phyloP scores from a whole-genome alignment of 176 grass and related monocot species.

The Triticum dicoccoides region DNA sequence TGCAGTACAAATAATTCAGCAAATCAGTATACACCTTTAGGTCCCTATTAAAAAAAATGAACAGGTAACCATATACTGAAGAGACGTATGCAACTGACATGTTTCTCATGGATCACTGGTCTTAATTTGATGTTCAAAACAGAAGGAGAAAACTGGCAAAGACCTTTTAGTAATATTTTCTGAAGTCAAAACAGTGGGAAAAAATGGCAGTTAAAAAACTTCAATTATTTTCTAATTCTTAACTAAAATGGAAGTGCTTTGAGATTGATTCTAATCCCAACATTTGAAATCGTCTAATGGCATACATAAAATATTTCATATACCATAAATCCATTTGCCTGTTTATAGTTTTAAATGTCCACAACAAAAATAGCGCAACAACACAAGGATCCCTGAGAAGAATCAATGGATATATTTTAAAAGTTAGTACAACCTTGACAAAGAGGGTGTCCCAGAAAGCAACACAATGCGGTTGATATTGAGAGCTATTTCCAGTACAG shows the following conservation, averaged over 20 bases:
- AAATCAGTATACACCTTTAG: neutral
- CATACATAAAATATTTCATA: neutral
- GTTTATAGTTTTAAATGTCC: neutral
- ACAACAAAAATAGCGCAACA: neutral
- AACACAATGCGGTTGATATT: constrained; percentile 57
- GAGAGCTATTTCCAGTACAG: constrained; percentile 69
- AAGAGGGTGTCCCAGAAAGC: constrained; percentile 94
- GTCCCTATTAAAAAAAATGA: too few relatives aligned
- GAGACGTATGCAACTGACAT: neutral
- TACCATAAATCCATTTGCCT: constrained; percentile 11
- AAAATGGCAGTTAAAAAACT: constrained; percentile 4
- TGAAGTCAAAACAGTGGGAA: neutral
- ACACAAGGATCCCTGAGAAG: constrained; percentile 8
- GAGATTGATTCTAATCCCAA: constrained; percentile 6
- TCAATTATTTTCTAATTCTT: neutral
- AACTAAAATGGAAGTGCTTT: neutral
- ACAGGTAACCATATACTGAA: neutral
- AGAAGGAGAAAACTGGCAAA: neutral
- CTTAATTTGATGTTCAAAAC: neutral
- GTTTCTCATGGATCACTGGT: neutral
- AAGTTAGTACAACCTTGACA: constrained; percentile 75
- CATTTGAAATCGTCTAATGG: neutral
- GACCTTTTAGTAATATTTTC: neutral
- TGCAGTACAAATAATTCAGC: neutral
- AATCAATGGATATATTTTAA: constrained; percentile 40